Evolutionary conservation across 208 protist species (phyloP), one percentile per base, ranked within the genome.

Genomic region (Jaenimonas drosophilae): DNA sequence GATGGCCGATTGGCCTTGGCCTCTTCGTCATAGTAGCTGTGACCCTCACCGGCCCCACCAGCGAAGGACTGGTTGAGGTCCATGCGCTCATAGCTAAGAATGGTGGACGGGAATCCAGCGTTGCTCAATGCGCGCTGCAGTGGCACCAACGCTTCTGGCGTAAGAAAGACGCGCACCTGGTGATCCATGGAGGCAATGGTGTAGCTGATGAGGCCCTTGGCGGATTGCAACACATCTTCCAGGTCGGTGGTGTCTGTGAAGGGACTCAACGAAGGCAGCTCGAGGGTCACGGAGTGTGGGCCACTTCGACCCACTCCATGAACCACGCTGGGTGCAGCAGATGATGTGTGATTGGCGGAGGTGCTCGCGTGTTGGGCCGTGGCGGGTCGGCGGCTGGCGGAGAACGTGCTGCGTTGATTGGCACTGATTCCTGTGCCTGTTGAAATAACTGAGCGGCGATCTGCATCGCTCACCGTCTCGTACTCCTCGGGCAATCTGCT

Each of bases 161-260:
- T 80, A 16, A 88, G 54, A 37, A 83, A 88, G 16, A 92, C 53
- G 16, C 72, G 63, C n/a, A 74, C 49, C 38, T 83, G 79, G 28
- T 71, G 56, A 14, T 50, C 64, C 14, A 68, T 61, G 28, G 76
- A 33, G 41, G 73, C 70, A 28, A 94, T 62, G 25, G 80, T 88
- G 63, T 86, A 94, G 17, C 78, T 90, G 7, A 92, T 49, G 7
- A 95, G 68, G 7, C 88, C 88, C 7, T 69, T 66, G 7, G 80
- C 84, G 2, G 57, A 74, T 52, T 87, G 77, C 51, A 95, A 58
- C 41, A 95, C 68, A 29, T 79, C 66, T 38, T 91, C 84, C 3
- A 95, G 53, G n/a, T 79, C 64, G 7, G 70, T 53, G 9, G 54
- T 62, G 37, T 73, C 76, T 4, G 59, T 63, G 49, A 49, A 61